These are phyloP conservation scores for Aspergillus indologenus DNA, from an alignment of 495 filamentous ascomycete genomes.

Conservation along the genomic window DNA sequence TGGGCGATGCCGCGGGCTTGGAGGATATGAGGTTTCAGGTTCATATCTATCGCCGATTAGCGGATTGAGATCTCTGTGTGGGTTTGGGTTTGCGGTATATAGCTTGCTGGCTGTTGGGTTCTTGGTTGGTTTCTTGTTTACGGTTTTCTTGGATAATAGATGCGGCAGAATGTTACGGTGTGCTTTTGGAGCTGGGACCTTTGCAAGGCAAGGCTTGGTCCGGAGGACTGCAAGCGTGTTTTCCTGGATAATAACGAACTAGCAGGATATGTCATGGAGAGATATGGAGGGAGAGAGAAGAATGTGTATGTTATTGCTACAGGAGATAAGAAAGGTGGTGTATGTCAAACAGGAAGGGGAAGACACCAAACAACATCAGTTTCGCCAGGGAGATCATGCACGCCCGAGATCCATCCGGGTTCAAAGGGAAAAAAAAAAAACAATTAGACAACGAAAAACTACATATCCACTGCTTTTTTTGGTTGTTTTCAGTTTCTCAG, in stretches of 20 bases:
- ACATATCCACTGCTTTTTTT: slow-evolving; percentile 25
- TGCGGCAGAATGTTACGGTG: no score
- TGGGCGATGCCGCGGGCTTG: slow-evolving; percentile 56
- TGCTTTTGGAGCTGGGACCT: no score
- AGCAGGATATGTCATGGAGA: neutral
- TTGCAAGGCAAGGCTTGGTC: no score
- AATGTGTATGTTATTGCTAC: slow-evolving; percentile 45
- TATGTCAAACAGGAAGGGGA: slow-evolving; percentile 13
- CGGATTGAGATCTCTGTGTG: slow-evolving; percentile 1
- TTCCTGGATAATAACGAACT: neutral
- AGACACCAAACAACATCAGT: slow-evolving; percentile 31
- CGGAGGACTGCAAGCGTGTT: neutral
- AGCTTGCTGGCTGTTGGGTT: neutral
- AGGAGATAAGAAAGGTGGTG: slow-evolving; percentile 26
- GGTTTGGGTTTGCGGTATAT: no score
- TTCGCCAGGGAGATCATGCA: slow-evolving; percentile 33
- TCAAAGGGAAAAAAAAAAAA: slow-evolving; percentile 11
- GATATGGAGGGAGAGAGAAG: slow-evolving; percentile 12
- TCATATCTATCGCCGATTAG: slow-evolving; percentile 64
- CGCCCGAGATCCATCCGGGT: slow-evolving; percentile 27
- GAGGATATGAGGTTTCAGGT: slow-evolving; percentile 96
- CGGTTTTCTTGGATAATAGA: no score
- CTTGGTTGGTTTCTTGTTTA: no score
- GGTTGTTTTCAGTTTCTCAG: slow-evolving; percentile 52
- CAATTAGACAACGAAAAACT: slow-evolving; percentile 18